Base-by-base conservation (phyloP, 2,329 filamentous ascomycete species). In the Xylariaceae sp. region DNA sequence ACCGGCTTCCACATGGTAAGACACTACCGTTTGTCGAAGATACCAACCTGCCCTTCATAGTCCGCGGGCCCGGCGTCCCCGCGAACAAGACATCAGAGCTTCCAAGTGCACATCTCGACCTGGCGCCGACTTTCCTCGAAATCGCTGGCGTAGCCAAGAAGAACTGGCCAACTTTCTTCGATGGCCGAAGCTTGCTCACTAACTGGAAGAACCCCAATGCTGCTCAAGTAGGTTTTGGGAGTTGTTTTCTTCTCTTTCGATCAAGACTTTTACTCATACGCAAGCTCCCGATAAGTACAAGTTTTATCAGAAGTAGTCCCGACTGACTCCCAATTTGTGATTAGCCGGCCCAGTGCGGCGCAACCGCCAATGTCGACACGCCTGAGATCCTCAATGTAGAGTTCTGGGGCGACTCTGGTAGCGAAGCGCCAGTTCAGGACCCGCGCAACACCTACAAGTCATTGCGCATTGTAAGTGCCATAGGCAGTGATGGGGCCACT, bases 381-480 rank as follows among this genome's bases (percentile, higher is more conserved):
- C 23, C 35, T 15, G 21, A 30, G 33, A 30, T 24, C n/a, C 6
- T 49, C 16, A 21, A 49, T 21, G 24, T 49, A 5, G 35, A 49
- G 35, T 49, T 39, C 18, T 41, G 45, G 45, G 45, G 45, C 15
- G 7, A 15, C 6, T 18, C 13, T 18, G 16, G 16, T 5, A n/a
- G 35, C 35, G 33, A 39, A n/a, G 45, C 24, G 3, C 45, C 35
- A n/a, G 21, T 24, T 8, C n/a, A 3, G 20, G 18, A 18, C 32
- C 29, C 15, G 20, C 59, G 63, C 18, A 69, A 67, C 47, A 64
- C 51, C 24, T 68, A 70, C 60, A 68, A 69, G 47, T 63, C 67
- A 1, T 32, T 70, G 20, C 60, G 68, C 1, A 56, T 67, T 27
- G 59, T 69, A 1, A 58, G 61, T 18, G 61, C 60, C 6, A 50